These are phyloP conservation scores for Selenicereus undatus DNA, from an alignment of 148 eudicot genomes.

Conservation along the genomic window DNA sequence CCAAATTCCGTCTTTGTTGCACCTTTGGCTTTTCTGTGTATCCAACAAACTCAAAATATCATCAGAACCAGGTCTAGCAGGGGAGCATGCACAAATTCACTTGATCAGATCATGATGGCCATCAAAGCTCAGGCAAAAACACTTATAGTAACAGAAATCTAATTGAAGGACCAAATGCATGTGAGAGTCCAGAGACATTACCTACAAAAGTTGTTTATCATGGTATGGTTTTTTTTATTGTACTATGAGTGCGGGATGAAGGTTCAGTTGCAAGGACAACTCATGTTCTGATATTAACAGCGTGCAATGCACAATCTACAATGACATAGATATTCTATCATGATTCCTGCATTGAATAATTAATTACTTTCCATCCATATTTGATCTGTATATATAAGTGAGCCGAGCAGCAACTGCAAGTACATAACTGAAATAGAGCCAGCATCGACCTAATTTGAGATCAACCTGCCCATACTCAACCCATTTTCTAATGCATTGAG, in stretches of 20 bases:
- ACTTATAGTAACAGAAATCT: not conserved
- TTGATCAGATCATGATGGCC: conserved; percentile 7
- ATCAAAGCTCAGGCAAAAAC: conserved; percentile 9
- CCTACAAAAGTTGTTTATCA: not conserved
- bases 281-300: not conserved
- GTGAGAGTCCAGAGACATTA: not conserved
- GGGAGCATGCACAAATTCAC: conserved; percentile 5
- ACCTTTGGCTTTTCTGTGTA: conserved; percentile 29
- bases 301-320: too few relatives aligned
- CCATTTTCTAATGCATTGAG: not conserved
- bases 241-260: not conserved
- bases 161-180: not conserved
- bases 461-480: not conserved
- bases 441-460: not conserved
- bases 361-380: not conserved
- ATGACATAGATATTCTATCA: not conserved
- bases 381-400: not conserved
- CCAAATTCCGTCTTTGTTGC: conserved; percentile 36
- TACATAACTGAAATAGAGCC: not conserved
- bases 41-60: conserved; percentile 1
- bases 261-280: not conserved
- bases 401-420: not conserved
- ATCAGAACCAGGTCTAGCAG: not conserved
- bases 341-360: not conserved
- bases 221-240: not conserved